Base-by-base conservation (phyloP, 306 rosid genomes). In the Sicyos edulis region DNA sequence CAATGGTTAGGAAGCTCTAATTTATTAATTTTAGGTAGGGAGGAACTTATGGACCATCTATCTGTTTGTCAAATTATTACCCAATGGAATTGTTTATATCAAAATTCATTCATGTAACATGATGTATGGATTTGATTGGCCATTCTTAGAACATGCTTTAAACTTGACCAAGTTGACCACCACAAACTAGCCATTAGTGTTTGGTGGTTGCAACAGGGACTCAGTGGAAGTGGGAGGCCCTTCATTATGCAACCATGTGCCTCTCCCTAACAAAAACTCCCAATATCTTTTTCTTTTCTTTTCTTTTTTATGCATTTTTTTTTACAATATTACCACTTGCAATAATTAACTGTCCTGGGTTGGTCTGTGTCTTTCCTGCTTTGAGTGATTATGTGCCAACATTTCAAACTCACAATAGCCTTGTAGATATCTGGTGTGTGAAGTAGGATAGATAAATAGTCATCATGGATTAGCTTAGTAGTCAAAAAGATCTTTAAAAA, bases 231-330 rank as follows among this genome's bases (percentile, higher is more conserved):
- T 45, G 54, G 55, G 54, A 66, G 71, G 19, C 40, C 52, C 54
- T 66, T 66, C 54, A 66, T 66, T 21, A 66, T 68, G 56, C 57
- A 22, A 42, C 24, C 72, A 68, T 68, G 56, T 68, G 72, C 72
- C 70, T 49, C 7, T 22, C 56, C 44, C 44, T 68, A 14, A 68
- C 20, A 49, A 68, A 44, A 2, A 68, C 40, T 4, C 44, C 44
- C 55, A 68, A 21, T 4, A 22, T 63, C 24, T n/a, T 62, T 16
- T 42, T 32, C 37, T 32, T 32, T 32, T 32, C 8, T 42, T 42
- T 2, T 19, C 10, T 63, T 7, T 42, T n/a, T 40, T 63, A n/a
- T n/a, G n/a, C n/a, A n/a, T n/a, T 2, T 34, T 2, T 66, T 7
- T 66, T 44, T 17, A 66, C 71, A 66, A 17, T 66, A 42, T 42